phyloP scores from a whole-genome alignment of 2,329 filamentous ascomycete species.

The Colletotrichum lini region DNA sequence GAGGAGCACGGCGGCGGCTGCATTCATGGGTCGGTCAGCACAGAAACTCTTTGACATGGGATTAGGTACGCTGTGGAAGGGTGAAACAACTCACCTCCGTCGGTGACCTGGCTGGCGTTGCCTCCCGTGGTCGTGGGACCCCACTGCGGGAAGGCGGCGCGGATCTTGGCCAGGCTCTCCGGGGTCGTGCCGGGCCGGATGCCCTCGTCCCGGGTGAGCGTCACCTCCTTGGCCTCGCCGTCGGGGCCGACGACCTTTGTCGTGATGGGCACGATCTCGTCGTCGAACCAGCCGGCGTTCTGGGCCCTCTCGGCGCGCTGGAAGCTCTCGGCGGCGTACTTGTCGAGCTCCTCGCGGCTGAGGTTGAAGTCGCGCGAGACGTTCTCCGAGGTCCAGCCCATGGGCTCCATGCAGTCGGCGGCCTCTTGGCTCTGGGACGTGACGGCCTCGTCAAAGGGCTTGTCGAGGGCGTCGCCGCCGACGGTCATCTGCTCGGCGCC shows the following conservation, averaged over 20 bases:
- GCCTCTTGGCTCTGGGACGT: slow-evolving; percentile 81
- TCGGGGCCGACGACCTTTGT: slow-evolving; percentile 88
- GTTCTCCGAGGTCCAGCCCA: slow-evolving; percentile 99
- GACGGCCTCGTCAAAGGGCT: slow-evolving; percentile 84
- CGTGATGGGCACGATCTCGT: slow-evolving; percentile 92
- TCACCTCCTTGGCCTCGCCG: slow-evolving; percentile 83
- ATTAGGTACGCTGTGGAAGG: too few relatives aligned
- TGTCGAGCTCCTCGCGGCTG: slow-evolving; percentile 83
- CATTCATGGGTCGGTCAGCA: background rate
- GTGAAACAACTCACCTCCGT: slow-evolving; percentile 74
- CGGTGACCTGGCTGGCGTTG: slow-evolving; percentile 95
- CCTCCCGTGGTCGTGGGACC: slow-evolving; percentile 90
- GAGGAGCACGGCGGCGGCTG: slow-evolving; percentile 86
- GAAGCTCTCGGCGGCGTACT: slow-evolving; percentile 90
- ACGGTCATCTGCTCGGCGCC: slow-evolving; percentile 91
- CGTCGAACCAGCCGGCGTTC: slow-evolving; percentile 90
- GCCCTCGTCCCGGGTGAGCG: slow-evolving; percentile 88
- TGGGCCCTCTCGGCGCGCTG: slow-evolving; percentile 89
- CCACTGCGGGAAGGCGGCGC: slow-evolving; percentile 91
- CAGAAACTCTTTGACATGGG: background rate
- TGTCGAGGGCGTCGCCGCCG: slow-evolving; percentile 77
- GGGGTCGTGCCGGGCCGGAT: slow-evolving; percentile 91
- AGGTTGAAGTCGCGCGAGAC: slow-evolving; percentile 93
- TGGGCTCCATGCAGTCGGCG: slow-evolving; percentile 89
- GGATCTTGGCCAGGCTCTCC: slow-evolving; percentile 86